Conservation (phyloP, 345 rosid species). For the Kernera saxatilis region DNA sequence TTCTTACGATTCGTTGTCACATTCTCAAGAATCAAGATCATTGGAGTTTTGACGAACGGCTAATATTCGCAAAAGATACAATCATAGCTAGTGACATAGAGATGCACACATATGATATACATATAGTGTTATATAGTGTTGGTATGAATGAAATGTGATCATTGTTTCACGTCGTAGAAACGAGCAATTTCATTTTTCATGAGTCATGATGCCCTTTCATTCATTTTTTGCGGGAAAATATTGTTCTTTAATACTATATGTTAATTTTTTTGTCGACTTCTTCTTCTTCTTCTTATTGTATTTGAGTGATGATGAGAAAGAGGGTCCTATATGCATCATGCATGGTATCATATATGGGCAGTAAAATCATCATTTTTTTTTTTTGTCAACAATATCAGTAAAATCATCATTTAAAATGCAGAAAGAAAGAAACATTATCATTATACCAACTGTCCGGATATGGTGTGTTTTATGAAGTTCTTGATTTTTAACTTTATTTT, state of each 20-base stretch:
- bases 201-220: background rate
- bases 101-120: background rate
- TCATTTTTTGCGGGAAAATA: background rate
- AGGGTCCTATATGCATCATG: conserved; percentile 16
- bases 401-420: conserved; percentile 11
- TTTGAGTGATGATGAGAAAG: conserved; percentile 11
- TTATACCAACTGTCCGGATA: conserved; percentile 23
- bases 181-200: background rate
- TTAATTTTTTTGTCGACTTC: background rate
- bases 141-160: background rate
- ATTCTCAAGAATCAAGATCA: conserved; percentile 16
- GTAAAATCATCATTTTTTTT: conserved; percentile 9
- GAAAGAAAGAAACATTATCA: conserved; percentile 21
- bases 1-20: conserved; percentile 13
- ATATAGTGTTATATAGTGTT: background rate
- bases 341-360: conserved; percentile 10
- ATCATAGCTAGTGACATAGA: background rate
- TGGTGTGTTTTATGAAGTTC: conserved; percentile 22
- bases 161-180: background rate
- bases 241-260: background rate
- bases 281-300: background rate
- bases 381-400: too few relatives aligned
- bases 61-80: background rate
- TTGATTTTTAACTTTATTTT: conserved; percentile 7
- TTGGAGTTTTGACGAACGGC: background rate